Evolutionary conservation across 1,284 basidiomycete species (phyloP), one percentile per base, ranked within the genome.

Genomic region (Limonomyces culmigenus): DNA sequence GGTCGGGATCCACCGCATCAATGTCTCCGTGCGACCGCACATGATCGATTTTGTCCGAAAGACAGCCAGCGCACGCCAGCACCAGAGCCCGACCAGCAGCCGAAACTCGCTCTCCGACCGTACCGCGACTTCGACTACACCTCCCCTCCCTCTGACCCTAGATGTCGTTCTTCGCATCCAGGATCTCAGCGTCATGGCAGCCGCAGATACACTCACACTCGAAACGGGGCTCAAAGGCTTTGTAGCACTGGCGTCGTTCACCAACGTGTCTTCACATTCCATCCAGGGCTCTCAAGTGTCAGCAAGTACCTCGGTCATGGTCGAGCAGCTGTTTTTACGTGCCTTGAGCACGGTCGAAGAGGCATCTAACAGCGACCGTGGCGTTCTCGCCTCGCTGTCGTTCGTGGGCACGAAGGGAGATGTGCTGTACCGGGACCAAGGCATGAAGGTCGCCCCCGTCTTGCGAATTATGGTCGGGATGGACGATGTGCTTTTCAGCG

Each of bases 301-400:
- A 35, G 8, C 38, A 34, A 17, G 14, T 29, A 59, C 30, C 49
- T 59, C 62, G 3, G 34, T 71, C 21, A 36, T 61, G 6, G 69
- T 76, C 41, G 51, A 58, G 15, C 52, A 64, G 34, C 47, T 71
- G 3, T 65, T 63, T 33, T 45, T 83, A 19, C 67, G 69, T 39
- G 77, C 76, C 11, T 66, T 66, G 42, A 68, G 73, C 6, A 60
- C 60, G n/a, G n/a, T n/a, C n/a, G n/a, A n/a, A n/a, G n/a, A n/a
- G n/a, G n/a, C n/a, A n/a, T 27, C 23, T 27, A 8, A n/a, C 23
- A 40, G 49, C 54, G 31, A 53, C 47, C 21, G 63, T 35, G 68
- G 70, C 43, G 59, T 69, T 29, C 53, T 84, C 19, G 78, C 79
- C 4, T 70, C 70, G 5, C 44, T 80, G 33, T 55, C 56, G 10